Conservation (phyloP, 176 grass and related monocot species). For the Triticum turgidum region DNA sequence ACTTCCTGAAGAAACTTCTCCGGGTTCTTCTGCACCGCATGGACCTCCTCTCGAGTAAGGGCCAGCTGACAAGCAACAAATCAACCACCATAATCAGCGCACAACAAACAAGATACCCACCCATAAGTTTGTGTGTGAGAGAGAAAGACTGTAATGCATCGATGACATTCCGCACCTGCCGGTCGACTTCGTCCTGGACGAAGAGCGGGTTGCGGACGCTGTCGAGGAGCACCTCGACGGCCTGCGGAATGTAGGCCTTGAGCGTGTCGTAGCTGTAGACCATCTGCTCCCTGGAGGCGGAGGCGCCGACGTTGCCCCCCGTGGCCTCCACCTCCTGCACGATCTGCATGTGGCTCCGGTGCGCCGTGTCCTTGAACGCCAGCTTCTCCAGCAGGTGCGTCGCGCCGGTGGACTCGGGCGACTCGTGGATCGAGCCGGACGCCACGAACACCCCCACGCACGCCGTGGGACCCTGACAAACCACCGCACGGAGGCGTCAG, state of each 20-base stretch:
- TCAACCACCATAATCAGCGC: not conserved
- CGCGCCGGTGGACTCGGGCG: conserved; percentile 38
- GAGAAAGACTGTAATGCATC: not conserved
- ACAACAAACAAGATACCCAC: not conserved
- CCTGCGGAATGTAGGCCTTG: conserved; percentile 64
- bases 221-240: conserved; percentile 73
- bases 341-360: conserved; percentile 57
- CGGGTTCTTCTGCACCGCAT: conserved; percentile 47
- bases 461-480: conserved; percentile 62
- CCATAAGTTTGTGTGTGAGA: not conserved
- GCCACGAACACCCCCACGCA: conserved; percentile 72
- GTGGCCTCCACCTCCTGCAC: conserved; percentile 59
- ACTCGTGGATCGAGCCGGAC: conserved; percentile 84
- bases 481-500: not conserved
- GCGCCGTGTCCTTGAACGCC: conserved; percentile 82
- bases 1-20: conserved; percentile 67
- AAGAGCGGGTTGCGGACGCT: conserved; percentile 71
- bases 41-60: conserved; percentile 53
- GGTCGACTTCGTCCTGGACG: conserved; percentile 56
- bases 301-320: conserved; percentile 57
- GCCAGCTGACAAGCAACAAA: conserved; percentile 44
- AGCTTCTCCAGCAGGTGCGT: conserved; percentile 71
- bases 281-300: conserved; percentile 72
- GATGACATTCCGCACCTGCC: conserved; percentile 46
- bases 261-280: conserved; percentile 80